These are phyloP conservation scores for Geotrichum candidum DNA, from an alignment of 1,139 yeast genomes.

Conservation along the genomic window DNA sequence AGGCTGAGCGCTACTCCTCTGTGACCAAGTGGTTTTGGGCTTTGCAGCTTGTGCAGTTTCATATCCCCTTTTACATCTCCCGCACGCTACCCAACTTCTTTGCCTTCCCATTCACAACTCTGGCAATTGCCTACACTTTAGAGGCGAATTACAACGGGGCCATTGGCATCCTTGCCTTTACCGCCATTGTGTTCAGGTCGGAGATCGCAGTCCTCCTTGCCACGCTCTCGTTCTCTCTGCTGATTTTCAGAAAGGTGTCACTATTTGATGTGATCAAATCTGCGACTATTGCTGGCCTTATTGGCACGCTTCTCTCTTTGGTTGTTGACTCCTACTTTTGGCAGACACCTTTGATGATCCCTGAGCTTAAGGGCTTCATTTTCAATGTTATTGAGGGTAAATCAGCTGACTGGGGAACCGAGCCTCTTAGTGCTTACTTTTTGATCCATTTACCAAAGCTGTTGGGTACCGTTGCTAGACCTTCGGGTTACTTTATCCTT, in stretches of 20 bases:
- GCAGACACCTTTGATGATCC: constrained; percentile 47
- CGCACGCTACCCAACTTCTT: constrained; percentile 83
- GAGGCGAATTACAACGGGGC: constrained; percentile 48
- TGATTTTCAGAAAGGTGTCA: constrained; percentile 40
- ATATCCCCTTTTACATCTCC: constrained; percentile 66
- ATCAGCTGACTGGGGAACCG: constrained; percentile 76
- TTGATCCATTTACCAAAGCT: constrained; percentile 22
- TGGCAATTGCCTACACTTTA: constrained; percentile 49
- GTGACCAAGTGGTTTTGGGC: constrained; percentile 48
- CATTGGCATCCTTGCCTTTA: constrained; percentile 52
- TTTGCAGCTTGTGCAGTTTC: constrained; percentile 66
- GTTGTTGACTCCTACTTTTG: constrained; percentile 73
- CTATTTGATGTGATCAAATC: constrained; percentile 37
- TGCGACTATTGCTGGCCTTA: constrained; percentile 47
- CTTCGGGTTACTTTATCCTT: constrained; percentile 7
- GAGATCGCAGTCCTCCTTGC: constrained; percentile 64
- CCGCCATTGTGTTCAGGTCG: constrained; percentile 63
- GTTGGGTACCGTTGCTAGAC: constrained; percentile 5
- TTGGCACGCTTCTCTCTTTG: constrained; percentile 49
- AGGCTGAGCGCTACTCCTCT: constrained; percentile 22
- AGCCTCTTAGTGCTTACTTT: constrained; percentile 68
- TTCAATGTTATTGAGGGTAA: constrained; percentile 73
- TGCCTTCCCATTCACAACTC: constrained; percentile 67
- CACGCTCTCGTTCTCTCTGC: constrained; percentile 38
- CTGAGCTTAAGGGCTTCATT: constrained; percentile 67